Evolutionary conservation across 2,329 filamentous ascomycete genomes (phyloP).

Genomic region (Penicillium freii): DNA sequence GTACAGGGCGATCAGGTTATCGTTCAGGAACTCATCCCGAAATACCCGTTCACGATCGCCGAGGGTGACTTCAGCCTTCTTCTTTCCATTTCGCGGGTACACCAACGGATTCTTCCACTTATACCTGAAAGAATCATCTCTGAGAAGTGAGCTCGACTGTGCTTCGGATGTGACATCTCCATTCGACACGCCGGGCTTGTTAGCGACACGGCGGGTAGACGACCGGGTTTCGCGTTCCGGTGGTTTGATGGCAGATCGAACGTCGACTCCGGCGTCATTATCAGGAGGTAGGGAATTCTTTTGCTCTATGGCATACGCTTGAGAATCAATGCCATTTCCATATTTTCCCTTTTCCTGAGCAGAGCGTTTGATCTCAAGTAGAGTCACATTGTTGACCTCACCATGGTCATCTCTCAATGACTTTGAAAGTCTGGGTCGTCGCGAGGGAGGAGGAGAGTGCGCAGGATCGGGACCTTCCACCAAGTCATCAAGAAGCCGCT

Average conservation of each 20-base stretch:
- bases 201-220: constrained; percentile 22
- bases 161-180: neutral
- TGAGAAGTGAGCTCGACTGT: neutral
- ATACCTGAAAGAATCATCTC: constrained; percentile 20
- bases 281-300: constrained; percentile 6
- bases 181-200: neutral
- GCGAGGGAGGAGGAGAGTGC: constrained; percentile 16
- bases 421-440: constrained; percentile 33
- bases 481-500: constrained; percentile 12
- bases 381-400: constrained; percentile 6
- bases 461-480: constrained; percentile 7
- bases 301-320: neutral
- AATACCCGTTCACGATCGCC: constrained; percentile 66
- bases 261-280: constrained; percentile 18
- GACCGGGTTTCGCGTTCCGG: constrained; percentile 33
- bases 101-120: constrained; percentile 42
- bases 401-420: constrained; percentile 26
- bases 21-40: constrained; percentile 84
- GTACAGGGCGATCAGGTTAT: constrained; percentile 88
- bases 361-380: neutral
- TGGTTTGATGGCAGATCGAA: constrained; percentile 15
- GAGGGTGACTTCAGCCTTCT: constrained; percentile 46
- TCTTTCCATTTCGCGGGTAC: constrained; percentile 48
- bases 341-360: neutral
- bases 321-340: neutral